phyloP scores from a whole-genome alignment of 768 basidiomycete species.

The Lenzites betulinus region DNA sequence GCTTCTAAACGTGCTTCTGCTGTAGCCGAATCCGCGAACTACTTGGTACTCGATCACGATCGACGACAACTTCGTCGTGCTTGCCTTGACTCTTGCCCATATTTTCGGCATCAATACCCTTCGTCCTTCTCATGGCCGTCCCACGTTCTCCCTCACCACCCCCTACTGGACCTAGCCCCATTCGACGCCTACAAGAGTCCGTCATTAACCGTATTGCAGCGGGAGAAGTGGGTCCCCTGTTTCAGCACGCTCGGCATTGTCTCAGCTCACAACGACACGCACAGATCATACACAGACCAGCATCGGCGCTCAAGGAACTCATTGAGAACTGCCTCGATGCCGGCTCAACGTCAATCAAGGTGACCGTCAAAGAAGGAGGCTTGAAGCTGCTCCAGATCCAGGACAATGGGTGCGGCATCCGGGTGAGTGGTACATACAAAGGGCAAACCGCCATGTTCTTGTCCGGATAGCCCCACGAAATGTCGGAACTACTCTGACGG shows the following conservation, averaged over 20 bases:
- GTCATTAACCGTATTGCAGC: slow-evolving; percentile 90
- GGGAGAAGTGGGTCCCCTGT: slow-evolving; percentile 43
- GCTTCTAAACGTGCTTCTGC: background rate
- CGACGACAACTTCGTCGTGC: background rate
- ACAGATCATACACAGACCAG: slow-evolving; percentile 86
- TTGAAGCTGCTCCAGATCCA: slow-evolving; percentile 94
- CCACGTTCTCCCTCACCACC: slow-evolving; percentile 23
- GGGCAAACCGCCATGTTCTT: background rate
- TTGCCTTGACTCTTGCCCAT: no score
- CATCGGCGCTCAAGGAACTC: slow-evolving; percentile 94
- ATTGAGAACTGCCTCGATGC: slow-evolving; percentile 97
- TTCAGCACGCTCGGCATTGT: background rate
- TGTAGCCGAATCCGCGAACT: slow-evolving; percentile 3
- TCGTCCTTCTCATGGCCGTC: background rate
- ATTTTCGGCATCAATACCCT: no score
- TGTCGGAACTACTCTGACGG: no score
- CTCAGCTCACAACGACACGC: background rate
- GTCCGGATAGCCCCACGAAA: no score
- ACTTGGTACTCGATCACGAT: slow-evolving; percentile 8
- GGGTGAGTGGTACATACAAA: slow-evolving; percentile 50
- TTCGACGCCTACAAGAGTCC: slow-evolving; percentile 75
- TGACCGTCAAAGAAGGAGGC: slow-evolving; percentile 94
- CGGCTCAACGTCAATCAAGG: slow-evolving; percentile 79
- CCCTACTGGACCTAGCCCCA: slow-evolving; percentile 57
- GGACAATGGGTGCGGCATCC: slow-evolving; percentile 95